Conservation (phyloP, 2,329 filamentous ascomycete species). For the Colletotrichum acutatum region DNA sequence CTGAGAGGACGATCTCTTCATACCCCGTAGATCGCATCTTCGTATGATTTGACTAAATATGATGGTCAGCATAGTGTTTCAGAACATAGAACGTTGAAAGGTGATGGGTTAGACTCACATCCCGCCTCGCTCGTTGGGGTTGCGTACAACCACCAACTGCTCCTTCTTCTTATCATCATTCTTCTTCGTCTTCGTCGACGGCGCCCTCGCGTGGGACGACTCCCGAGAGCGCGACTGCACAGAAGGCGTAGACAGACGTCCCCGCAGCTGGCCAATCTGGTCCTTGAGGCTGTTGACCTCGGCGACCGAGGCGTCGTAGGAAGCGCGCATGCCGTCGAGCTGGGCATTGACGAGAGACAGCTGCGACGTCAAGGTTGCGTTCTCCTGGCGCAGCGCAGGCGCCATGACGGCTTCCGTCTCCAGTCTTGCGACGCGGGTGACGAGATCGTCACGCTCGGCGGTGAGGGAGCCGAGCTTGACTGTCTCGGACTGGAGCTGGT, state of each 20-base stretch:
- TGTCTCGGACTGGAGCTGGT: conserved; percentile 29
- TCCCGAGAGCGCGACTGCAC: conserved; percentile 15
- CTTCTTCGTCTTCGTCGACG: conserved; percentile 29
- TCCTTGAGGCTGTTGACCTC: conserved; percentile 30
- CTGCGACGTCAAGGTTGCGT: conserved; percentile 23
- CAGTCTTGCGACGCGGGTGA: conserved; percentile 7
- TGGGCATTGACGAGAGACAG: conserved; percentile 32
- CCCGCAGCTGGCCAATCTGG: conserved; percentile 30
- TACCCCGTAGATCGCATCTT: conserved; percentile 29
- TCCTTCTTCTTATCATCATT: conserved; percentile 36
- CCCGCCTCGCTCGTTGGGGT: conserved; percentile 34
- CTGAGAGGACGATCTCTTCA: conserved; percentile 28
- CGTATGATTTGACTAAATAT: conserved; percentile 31
- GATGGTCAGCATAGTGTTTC: conserved; percentile 5
- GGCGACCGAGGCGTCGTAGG: conserved; percentile 27
- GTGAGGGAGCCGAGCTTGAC: conserved; percentile 28
- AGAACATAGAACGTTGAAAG: background rate
- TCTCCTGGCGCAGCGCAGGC: conserved; percentile 32
- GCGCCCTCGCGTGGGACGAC: conserved; percentile 15
- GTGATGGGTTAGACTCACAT: conserved; percentile 24
- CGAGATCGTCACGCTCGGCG: conserved; percentile 32
- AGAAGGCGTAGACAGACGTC: conserved; percentile 28
- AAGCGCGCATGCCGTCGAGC: conserved; percentile 31
- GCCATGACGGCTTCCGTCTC: conserved; percentile 26
- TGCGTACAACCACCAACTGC: conserved; percentile 34